Evolutionary conservation across 2,329 filamentous ascomycete genomes (phyloP).

Genomic region (Cytospora chrysosperma): DNA sequence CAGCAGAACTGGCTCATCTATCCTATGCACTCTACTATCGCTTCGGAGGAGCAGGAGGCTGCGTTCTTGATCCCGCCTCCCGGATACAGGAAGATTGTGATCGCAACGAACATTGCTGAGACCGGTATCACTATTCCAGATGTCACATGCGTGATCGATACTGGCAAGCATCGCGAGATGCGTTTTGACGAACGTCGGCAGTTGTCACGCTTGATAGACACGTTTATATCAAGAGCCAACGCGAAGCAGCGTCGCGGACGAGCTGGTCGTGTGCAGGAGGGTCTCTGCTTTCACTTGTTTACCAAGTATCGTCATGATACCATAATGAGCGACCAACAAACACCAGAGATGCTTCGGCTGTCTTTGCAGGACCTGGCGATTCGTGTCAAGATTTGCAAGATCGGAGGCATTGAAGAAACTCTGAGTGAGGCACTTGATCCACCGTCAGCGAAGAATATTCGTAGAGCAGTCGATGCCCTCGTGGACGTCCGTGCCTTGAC

Average conservation of each 20-base stretch:
- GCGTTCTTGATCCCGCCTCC: constrained; percentile 83
- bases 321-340: constrained; percentile 86
- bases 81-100: constrained; percentile 85
- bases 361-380: constrained; percentile 94
- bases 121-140: constrained; percentile 98
- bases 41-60: constrained; percentile 92
- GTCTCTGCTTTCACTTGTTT: constrained; percentile 93
- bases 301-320: constrained; percentile 86
- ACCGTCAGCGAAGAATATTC: constrained; percentile 87
- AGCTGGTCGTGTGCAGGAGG: constrained; percentile 92
- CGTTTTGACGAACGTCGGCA: constrained; percentile 91
- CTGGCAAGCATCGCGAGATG: constrained; percentile 97
- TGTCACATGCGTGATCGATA: constrained; percentile 94
- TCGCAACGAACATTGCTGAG: constrained; percentile 97
- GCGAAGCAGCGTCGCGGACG: constrained; percentile 92
- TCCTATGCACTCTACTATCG: constrained; percentile 89
- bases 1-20: constrained; percentile 78
- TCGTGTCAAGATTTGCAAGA: constrained; percentile 94
- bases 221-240: constrained; percentile 93
- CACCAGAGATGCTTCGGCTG: constrained; percentile 90
- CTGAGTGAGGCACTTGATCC: constrained; percentile 85
- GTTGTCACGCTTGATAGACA: constrained; percentile 85
- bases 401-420: constrained; percentile 90
- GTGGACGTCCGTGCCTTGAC: constrained; percentile 92
- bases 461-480: constrained; percentile 86